phyloP scores from a whole-genome alignment of 2,329 filamentous ascomycete genomes.

The Didymella lethalis region DNA sequence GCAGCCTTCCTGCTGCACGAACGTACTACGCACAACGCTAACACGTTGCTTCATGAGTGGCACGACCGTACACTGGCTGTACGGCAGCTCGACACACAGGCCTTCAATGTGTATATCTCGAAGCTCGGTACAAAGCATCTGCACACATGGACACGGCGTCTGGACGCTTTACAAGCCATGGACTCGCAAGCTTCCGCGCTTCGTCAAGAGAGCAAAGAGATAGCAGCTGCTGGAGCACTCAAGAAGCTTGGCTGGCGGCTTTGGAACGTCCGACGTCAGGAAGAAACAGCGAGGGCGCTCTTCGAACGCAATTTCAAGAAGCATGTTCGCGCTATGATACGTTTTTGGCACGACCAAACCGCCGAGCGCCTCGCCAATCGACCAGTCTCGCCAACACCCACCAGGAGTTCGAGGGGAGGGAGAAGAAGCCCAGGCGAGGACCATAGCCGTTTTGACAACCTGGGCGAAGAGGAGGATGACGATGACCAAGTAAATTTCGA shows the following conservation, averaged over 20 bases:
- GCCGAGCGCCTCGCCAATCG: slow-evolving; percentile 36
- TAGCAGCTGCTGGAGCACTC: slow-evolving; percentile 57
- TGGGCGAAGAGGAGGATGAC: slow-evolving; percentile 7
- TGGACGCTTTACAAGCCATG: slow-evolving; percentile 37
- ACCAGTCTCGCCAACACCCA: slow-evolving; percentile 32
- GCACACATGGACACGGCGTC: slow-evolving; percentile 34
- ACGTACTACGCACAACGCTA: slow-evolving; percentile 34
- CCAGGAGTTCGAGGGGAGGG: slow-evolving; percentile 23
- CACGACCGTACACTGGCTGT: slow-evolving; percentile 48
- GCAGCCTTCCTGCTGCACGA: slow-evolving; percentile 42
- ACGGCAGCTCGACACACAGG: slow-evolving; percentile 31
- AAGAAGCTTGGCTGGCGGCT: slow-evolving; percentile 66
- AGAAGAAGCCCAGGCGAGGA: slow-evolving; percentile 19
- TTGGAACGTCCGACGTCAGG: slow-evolving; percentile 62
- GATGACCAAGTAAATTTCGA: slow-evolving; percentile 6
- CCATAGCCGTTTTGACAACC: slow-evolving; percentile 3
- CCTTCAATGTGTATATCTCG: slow-evolving; percentile 31
- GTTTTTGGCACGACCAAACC: slow-evolving; percentile 62
- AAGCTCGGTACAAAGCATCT: slow-evolving; percentile 47
- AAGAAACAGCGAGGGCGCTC: slow-evolving; percentile 62
- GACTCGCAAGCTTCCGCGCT: slow-evolving; percentile 57
- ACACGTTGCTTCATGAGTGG: slow-evolving; percentile 54
- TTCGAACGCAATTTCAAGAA: slow-evolving; percentile 62
- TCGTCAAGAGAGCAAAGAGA: slow-evolving; percentile 57
- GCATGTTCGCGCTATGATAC: slow-evolving; percentile 63